Evolutionary conservation across 495 filamentous ascomycete species (phyloP).

Genomic region (Daldinia concentrica): DNA sequence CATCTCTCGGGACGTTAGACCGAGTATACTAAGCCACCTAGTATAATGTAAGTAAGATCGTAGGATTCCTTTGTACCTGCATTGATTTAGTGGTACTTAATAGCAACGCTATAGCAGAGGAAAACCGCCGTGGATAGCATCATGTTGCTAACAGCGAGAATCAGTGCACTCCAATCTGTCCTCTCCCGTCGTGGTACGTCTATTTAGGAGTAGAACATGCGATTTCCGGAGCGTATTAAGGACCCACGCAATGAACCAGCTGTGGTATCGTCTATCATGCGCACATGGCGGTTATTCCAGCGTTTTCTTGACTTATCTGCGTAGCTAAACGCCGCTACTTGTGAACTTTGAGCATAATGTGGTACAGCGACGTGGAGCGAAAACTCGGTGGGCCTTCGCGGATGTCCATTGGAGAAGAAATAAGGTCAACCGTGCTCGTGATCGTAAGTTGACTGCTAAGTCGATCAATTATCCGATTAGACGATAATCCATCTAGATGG

Average conservation of each 20-base stretch:
- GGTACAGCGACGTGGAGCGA: constrained; percentile 1
- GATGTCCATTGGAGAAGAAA: constrained; percentile 40
- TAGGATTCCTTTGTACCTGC: constrained; percentile 30
- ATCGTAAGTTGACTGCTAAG: constrained; percentile 10
- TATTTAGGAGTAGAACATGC: not conserved
- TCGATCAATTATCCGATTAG: constrained; percentile 15
- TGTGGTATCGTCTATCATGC: not conserved
- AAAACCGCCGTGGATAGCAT: constrained; percentile 1
- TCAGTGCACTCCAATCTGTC: not conserved
- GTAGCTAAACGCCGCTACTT: constrained; percentile 10
- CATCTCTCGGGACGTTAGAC: constrained; percentile 9
- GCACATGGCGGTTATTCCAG: not conserved
- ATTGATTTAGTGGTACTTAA: constrained; percentile 21
- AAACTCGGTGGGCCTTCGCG: constrained; percentile 21
- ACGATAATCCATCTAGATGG: not conserved
- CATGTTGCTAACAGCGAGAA: not conserved
- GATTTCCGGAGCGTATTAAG: not conserved
- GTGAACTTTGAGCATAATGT: constrained; percentile 23
- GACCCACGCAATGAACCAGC: not conserved
- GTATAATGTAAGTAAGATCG: constrained; percentile 17
- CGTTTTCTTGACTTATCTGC: not conserved
- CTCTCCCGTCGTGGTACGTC: not conserved
- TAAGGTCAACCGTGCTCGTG: constrained; percentile 7
- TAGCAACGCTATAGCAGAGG: not conserved
- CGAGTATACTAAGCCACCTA: constrained; percentile 3